Conservation (phyloP, 495 filamentous ascomycete genomes). For the Annulohypoxylon maeteangense region DNA sequence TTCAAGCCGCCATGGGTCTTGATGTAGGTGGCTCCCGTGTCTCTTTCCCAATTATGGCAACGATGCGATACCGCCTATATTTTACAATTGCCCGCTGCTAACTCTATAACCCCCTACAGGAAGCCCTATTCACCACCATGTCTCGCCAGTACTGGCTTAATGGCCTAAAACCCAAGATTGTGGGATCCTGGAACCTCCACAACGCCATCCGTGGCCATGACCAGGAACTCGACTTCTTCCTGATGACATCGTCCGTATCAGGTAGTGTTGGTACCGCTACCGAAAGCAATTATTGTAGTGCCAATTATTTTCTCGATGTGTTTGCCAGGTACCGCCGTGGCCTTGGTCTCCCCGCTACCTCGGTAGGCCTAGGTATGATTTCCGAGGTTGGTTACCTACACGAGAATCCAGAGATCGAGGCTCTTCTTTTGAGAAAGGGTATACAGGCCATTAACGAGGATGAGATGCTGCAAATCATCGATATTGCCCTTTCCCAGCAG, state of each 20-base stretch:
- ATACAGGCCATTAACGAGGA: conserved; percentile 48
- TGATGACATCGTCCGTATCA: conserved; percentile 43
- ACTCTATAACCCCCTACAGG: conserved; percentile 36
- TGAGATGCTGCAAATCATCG: conserved; percentile 24
- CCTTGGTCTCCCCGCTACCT: background rate
- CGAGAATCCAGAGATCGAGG: conserved; percentile 42
- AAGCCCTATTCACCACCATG: conserved; percentile 55
- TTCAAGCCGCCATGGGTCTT: conserved; percentile 8
- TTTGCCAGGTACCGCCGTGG: conserved; percentile 28
- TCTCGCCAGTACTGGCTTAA: conserved; percentile 44
- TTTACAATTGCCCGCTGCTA: too few species aligned
- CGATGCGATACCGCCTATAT: too few species aligned
- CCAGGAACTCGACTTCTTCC: conserved; percentile 48
- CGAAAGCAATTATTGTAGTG: conserved; percentile 56
- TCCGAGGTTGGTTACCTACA: conserved; percentile 15
- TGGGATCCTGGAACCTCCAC: conserved; percentile 51
- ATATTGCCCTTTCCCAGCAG: background rate
- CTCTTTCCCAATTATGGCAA: too few species aligned
- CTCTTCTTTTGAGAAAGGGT: conserved; percentile 33
- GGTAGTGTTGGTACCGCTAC: conserved; percentile 40
- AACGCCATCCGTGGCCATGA: conserved; percentile 29
- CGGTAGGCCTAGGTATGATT: background rate
- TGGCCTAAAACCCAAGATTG: conserved; percentile 55
- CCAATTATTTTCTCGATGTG: conserved; percentile 54
- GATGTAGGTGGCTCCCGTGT: background rate